A percentile compares a stretch with the other conserved stretches of the same genome.
Conservation (phyloP, 805 yeast genomes). For the Saccharomycopsis babjevae region DNA sequence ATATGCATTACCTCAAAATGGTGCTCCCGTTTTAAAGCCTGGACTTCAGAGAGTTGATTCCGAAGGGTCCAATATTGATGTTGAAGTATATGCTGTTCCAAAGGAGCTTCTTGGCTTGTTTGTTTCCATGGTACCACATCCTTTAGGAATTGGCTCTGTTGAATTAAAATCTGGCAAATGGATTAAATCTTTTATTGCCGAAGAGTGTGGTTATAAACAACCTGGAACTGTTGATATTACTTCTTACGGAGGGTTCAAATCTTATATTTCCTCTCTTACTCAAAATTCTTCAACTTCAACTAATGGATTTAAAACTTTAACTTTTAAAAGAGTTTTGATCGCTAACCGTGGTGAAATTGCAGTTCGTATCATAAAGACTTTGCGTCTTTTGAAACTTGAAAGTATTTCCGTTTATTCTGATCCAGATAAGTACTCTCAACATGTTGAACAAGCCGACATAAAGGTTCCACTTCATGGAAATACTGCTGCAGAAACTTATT, state of each 20-base stretch:
- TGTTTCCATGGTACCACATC: conserved; percentile 83
- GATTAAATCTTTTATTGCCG: conserved; percentile 93
- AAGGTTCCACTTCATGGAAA: conserved; percentile 68
- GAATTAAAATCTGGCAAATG: conserved; percentile 71
- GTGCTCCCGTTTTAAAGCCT: conserved; percentile 70
- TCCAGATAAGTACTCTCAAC: conserved; percentile 81
- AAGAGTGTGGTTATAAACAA: conserved; percentile 70
- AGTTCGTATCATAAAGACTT: conserved; percentile 81
- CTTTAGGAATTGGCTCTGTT: conserved; percentile 90
- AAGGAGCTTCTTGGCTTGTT: conserved; percentile 69
- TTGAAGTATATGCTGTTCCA: conserved; percentile 84
- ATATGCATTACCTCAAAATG: conserved; percentile 66
- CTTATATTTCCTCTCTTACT: conserved; percentile 34
- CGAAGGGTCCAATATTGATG: conserved; percentile 39
- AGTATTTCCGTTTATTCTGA: conserved; percentile 88
- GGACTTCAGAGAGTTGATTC: conserved; percentile 63
- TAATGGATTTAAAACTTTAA: conserved; percentile 20
- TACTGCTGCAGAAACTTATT: conserved; percentile 85
- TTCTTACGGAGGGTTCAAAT: conserved; percentile 81
- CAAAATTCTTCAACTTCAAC: conserved; percentile 18
- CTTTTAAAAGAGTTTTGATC: conserved; percentile 48
- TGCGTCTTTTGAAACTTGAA: conserved; percentile 66
- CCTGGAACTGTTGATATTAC: conserved; percentile 75
- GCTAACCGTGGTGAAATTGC: conserved; percentile 99
- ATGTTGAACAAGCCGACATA: conserved; percentile 73